Evolutionary conservation across 345 rosid genomes (phyloP).

Genomic region (Rhizophora mangle): DNA sequence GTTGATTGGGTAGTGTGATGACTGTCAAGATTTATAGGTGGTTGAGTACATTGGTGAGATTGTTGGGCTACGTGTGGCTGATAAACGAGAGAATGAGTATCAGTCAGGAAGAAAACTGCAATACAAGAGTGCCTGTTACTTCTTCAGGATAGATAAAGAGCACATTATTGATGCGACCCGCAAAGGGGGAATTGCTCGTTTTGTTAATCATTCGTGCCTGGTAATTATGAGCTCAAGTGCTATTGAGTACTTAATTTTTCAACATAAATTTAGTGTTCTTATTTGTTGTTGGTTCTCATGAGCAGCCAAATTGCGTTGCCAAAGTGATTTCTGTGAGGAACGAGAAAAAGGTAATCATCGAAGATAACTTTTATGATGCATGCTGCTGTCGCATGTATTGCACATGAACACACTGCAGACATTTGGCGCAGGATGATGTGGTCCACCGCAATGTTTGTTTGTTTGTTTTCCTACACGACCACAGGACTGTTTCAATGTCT

Average conservation of each 20-base stretch:
- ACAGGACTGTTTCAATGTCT: not conserved
- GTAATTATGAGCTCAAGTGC: conserved; percentile 21
- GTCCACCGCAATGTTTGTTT: not conserved
- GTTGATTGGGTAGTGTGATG: conserved; percentile 11
- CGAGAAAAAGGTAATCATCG: conserved; percentile 47
- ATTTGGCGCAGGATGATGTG: not conserved
- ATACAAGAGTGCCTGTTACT: conserved; percentile 57
- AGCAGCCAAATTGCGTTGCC: conserved; percentile 61
- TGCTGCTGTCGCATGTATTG: not conserved
- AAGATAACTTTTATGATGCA: not conserved
- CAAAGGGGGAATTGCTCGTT: conserved; percentile 58
- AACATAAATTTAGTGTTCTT: conserved; percentile 10
- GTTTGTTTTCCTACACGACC: not conserved
- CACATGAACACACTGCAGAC: not conserved
- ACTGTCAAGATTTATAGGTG: conserved; percentile 29
- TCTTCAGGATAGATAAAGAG: conserved; percentile 61
- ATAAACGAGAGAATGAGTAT: conserved; percentile 51
- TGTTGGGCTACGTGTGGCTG: conserved; percentile 49
- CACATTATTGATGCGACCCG: conserved; percentile 57
- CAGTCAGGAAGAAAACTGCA: conserved; percentile 51
- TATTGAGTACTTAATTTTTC: not conserved
- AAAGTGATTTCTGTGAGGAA: conserved; percentile 50
- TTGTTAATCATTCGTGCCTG: conserved; percentile 62
- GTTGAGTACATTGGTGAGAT: conserved; percentile 62
- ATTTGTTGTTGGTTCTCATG: conserved; percentile 13